These are phyloP conservation scores for Pichia deserticola DNA, from an alignment of 805 yeast genomes.

Conservation along the genomic window DNA sequence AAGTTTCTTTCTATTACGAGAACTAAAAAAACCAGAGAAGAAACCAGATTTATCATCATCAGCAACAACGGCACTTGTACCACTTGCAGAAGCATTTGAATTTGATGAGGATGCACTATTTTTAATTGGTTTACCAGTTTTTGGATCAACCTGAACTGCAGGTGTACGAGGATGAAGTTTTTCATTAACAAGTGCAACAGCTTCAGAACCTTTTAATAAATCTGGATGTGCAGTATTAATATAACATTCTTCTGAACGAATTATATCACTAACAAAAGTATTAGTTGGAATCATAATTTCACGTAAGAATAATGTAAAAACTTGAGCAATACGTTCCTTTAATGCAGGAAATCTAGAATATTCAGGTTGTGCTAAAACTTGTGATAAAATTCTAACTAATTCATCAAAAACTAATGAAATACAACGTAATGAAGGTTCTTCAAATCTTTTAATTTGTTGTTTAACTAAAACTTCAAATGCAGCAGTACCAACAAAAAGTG, in stretches of 20 bases:
- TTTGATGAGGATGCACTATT: neutral
- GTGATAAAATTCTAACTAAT: constrained; percentile 81
- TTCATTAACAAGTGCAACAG: constrained; percentile 88
- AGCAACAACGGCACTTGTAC: constrained; percentile 24
- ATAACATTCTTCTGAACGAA: constrained; percentile 82
- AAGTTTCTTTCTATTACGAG: constrained; percentile 87
- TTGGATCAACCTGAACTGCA: constrained; percentile 77
- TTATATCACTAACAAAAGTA: constrained; percentile 75
- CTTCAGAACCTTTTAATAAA: constrained; percentile 87
- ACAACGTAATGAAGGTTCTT: constrained; percentile 87
- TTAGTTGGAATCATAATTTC: constrained; percentile 79
- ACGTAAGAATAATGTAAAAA: constrained; percentile 73
- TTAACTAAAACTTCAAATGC: constrained; percentile 94
- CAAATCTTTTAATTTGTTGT: constrained; percentile 89
- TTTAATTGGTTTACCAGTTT: constrained; percentile 68
- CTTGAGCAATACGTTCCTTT: constrained; percentile 77
- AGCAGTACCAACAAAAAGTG: constrained; percentile 92
- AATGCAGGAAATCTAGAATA: constrained; percentile 86
- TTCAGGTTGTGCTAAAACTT: constrained; percentile 72
- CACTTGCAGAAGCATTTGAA: neutral
- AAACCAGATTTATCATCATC: constrained; percentile 60
- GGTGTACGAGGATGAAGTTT: constrained; percentile 61
- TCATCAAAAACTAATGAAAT: constrained; percentile 90
- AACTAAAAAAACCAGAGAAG: constrained; percentile 91
- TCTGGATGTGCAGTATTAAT: constrained; percentile 98